Evolutionary conservation across 192 early-diverging fungal genomes (phyloP).

Genomic region (Coemansia sp.): DNA sequence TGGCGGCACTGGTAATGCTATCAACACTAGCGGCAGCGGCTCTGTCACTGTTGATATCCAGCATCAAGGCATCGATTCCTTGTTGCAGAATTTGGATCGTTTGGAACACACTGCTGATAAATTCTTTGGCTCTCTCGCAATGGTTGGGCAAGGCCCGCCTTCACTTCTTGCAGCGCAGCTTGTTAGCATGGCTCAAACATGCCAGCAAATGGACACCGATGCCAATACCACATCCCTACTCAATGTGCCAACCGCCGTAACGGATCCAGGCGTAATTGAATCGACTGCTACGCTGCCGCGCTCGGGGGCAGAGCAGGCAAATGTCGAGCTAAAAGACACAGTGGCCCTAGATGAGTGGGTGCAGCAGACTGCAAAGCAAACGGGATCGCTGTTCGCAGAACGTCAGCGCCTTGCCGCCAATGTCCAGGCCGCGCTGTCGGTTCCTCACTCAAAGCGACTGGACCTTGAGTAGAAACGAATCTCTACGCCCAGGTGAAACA

Average conservation of each 20-base stretch:
- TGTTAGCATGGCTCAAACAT: constrained; percentile 44
- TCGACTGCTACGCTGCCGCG: constrained; percentile 16
- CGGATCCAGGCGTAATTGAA: constrained; percentile 15
- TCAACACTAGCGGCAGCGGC: neutral
- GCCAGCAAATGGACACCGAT: constrained; percentile 42
- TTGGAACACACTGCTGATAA: constrained; percentile 37
- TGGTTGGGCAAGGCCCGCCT: constrained; percentile 51
- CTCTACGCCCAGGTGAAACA: too few relatives aligned
- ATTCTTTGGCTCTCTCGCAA: constrained; percentile 46
- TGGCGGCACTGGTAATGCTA: constrained; percentile 1
- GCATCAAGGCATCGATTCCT: constrained; percentile 17
- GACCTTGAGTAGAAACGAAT: constrained; percentile 2
- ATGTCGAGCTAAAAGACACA: neutral
- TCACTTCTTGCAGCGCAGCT: constrained; percentile 53
- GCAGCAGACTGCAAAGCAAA: constrained; percentile 28
- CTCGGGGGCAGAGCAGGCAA: neutral
- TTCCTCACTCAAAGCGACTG: constrained; percentile 29
- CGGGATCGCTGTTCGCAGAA: constrained; percentile 38
- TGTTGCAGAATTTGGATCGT: constrained; percentile 38
- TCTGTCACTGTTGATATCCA: constrained; percentile 24
- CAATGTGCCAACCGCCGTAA: constrained; percentile 28
- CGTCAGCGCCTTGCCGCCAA: constrained; percentile 46
- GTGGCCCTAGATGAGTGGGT: constrained; percentile 30
- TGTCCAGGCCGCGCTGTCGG: constrained; percentile 40
- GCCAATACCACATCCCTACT: constrained; percentile 19